Conservation (phyloP, 2,329 filamentous ascomycete species). For the Hypoxylon sp. region DNA sequence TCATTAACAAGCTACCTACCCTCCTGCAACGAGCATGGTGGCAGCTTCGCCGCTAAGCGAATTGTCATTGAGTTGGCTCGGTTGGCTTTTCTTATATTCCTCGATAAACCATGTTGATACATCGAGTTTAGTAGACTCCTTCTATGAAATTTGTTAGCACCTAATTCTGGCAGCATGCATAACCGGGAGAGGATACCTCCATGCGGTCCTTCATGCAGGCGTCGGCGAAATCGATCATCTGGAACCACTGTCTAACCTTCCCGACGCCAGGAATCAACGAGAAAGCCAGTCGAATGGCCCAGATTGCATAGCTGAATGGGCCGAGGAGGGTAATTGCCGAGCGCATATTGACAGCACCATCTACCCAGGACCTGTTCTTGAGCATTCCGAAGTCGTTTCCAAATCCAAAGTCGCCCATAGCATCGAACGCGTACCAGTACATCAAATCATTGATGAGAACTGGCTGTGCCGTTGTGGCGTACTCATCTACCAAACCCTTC, state of each 20-base stretch:
- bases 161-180: too few species aligned
- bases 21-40: not conserved
- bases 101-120: not conserved
- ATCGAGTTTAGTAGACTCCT: not conserved
- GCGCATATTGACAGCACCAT: conserved; percentile 1
- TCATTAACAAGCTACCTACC: not conserved
- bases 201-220: not conserved
- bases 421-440: conserved; percentile 16
- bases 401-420: conserved; percentile 12
- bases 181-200: too few species aligned
- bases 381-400: conserved; percentile 10
- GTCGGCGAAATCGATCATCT: conserved; percentile 8
- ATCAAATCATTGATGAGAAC: conserved; percentile 6
- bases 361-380: not conserved
- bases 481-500: too few species aligned
- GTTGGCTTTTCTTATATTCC: not conserved
- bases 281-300: conserved; percentile 6
- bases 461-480: not conserved
- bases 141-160: too few species aligned
- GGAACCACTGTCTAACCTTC: conserved; percentile 8
- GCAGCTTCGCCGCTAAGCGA: not conserved
- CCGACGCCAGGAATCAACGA: not conserved
- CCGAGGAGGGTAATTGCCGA: conserved; percentile 9
- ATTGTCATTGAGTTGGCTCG: not conserved
- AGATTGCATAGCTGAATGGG: not conserved